A percentile compares a stretch with the other conserved stretches of the same genome.
phyloP scores from a whole-genome alignment of 306 rosid genomes.

The Boehmeria nivea region DNA sequence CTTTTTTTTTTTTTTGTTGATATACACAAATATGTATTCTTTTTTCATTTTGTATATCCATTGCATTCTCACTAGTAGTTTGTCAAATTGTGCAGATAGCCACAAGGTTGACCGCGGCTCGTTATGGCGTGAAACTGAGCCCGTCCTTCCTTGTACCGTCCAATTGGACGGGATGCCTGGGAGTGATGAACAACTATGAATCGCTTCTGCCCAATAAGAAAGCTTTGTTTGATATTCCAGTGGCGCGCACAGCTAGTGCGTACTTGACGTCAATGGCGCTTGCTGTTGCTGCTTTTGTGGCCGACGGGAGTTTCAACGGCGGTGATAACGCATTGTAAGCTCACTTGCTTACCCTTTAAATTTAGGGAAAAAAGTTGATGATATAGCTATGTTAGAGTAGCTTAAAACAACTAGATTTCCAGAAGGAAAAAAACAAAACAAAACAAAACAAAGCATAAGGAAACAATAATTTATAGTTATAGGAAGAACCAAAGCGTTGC shows the following conservation, averaged over 20 bases:
- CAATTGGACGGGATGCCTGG: constrained; percentile 89
- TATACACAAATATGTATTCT: too few species aligned
- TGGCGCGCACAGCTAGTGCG: constrained; percentile 83
- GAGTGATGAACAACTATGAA: constrained; percentile 91
- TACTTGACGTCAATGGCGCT: constrained; percentile 74
- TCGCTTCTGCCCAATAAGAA: constrained; percentile 76
- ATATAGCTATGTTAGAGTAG: too few species aligned
- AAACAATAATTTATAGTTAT: too few species aligned
- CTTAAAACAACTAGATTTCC: too few species aligned
- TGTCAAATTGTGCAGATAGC: constrained; percentile 55
- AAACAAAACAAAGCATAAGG: too few species aligned
- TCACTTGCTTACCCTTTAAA: too few species aligned
- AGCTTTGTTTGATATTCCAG: constrained; percentile 87
- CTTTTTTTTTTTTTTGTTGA: too few species aligned
- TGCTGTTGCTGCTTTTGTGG: constrained; percentile 74
- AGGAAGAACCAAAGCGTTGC: too few species aligned
- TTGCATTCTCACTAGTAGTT: background rate
- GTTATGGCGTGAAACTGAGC: constrained; percentile 77
- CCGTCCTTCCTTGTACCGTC: constrained; percentile 94
- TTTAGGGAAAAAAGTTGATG: too few species aligned
- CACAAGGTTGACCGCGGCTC: constrained; percentile 85
- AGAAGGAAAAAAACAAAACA: too few species aligned
- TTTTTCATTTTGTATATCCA: background rate
- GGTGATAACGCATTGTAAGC: constrained; percentile 91
- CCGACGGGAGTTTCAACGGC: constrained; percentile 90